Evolutionary conservation across 208 protist genomes (phyloP).

Genomic region (Herpetomonas tarakana): DNA sequence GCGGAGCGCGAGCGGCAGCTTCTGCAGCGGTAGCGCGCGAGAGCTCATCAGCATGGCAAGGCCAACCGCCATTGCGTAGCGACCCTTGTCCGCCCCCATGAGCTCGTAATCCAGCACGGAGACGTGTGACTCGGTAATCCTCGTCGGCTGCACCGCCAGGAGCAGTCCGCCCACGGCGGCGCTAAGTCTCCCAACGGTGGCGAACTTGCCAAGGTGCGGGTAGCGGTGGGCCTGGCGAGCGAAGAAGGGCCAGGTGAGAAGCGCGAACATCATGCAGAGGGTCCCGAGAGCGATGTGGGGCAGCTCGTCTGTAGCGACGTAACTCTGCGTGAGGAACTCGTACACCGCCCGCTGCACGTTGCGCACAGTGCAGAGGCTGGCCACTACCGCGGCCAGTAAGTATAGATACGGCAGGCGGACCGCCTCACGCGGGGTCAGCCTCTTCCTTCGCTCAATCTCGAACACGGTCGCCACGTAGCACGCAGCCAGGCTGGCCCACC

Average conservation of each 20-base stretch:
- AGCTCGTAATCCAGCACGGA: slow-evolving; percentile 42
- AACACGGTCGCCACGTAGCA: slow-evolving; percentile 52
- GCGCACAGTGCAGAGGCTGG: slow-evolving; percentile 52
- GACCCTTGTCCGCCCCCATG: slow-evolving; percentile 25
- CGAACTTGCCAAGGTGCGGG: slow-evolving; percentile 13
- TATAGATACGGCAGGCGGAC: slow-evolving; percentile 29
- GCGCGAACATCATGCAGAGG: slow-evolving; percentile 38
- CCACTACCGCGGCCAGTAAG: slow-evolving; percentile 19
- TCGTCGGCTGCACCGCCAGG: slow-evolving; percentile 45
- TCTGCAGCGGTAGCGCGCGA: slow-evolving; percentile 26
- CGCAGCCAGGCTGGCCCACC: slow-evolving; percentile 53
- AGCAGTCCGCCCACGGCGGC: slow-evolving; percentile 37
- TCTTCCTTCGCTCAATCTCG: slow-evolving; percentile 38
- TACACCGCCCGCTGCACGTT: slow-evolving; percentile 80
- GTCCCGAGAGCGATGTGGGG: slow-evolving; percentile 57
- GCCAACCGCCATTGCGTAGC: slow-evolving; percentile 27
- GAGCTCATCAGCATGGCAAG: slow-evolving; percentile 39
- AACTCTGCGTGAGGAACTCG: slow-evolving; percentile 81
- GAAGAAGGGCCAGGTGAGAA: slow-evolving; percentile 62
- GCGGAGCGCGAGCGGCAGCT: slow-evolving; percentile 29
- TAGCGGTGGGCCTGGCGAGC: slow-evolving; percentile 36
- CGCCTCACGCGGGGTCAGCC: slow-evolving; percentile 32
- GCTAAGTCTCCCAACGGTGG: slow-evolving; percentile 16
- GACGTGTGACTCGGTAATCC: slow-evolving; percentile 18
- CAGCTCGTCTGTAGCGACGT: slow-evolving; percentile 46